Base-by-base conservation (phyloP, 2,329 filamentous ascomycete species). In the Graphilbum ipis-grandicollis region DNA sequence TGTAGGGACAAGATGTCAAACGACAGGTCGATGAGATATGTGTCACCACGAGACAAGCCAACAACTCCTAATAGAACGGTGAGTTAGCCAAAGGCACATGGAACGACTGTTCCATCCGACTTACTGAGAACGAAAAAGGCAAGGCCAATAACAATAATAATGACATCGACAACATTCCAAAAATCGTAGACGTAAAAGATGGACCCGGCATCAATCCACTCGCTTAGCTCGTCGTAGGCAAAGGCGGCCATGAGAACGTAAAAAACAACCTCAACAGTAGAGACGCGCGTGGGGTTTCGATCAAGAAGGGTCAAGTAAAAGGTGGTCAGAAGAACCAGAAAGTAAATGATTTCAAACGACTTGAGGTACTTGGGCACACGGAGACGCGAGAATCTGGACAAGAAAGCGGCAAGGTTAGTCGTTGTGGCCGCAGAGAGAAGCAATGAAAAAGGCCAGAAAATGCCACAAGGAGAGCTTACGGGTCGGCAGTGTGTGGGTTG, bases 1-100 rank as follows among this genome's bases (percentile, higher is more conserved):
- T 93, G 83, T 13, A 94, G 63, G 0, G 84, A 79, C 18, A 94
- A 62, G n/a, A 94, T 76, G 50, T 94, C 83, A 52, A 93, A 94
- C 1, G 84, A 77, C 3, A 78, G 64, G 41, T 90, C 79, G 33
- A 79, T 79, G n/a, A 83, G 68, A 14, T 63, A 56, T 9, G 61
- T 55, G 44, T 76, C 71, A 18, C 69, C 54, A 36, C 68, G 69
- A 18, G 64, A 62, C 19, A 88, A 53, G 0, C 82, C 83, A 35
- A 82, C 58, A 21, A 75, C 63, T 34, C 81, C 76, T 81, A 28
- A 15, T 8, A 14, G 10, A 14, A 12, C 10, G 1, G 18, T 17
- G 10, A 14, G 3, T 6, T 2, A 36, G 7, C 14, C 10, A 34
- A 52, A 25, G 44, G 43, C n/a, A n/a, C n/a, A n/a, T n/a, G n/a